Base-by-base conservation (phyloP, 768 basidiomycete species). In the Lactarius psammicola region DNA sequence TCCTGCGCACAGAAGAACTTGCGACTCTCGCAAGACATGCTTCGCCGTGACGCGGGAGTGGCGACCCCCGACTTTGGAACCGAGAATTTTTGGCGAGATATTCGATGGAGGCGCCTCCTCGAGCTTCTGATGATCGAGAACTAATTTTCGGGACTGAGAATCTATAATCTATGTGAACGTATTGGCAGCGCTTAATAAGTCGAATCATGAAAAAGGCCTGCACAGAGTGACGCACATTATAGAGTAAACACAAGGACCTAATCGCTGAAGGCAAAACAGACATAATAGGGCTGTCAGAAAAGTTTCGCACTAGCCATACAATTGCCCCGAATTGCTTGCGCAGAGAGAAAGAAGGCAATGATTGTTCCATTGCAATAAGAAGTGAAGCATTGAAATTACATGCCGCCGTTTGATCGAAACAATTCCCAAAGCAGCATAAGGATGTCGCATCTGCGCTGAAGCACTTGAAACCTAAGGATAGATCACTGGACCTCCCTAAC, bases 401-500 rank as follows among this genome's bases (percentile, higher is more conserved):
- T 1, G 33, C n/a, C 11, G 34, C 28, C 11, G 56, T 57, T 36
- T 57, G 56, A 33, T 57, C n/a, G 34, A 57, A 57, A 36, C 56
- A 57, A 26, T 28, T n/a, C 33, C 56, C 56, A 57, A 57, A 57
- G 34, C 36, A 57, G 36, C n/a, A 57, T 38, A 57, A 26, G 31
- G 56, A 57, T 36, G 23, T 57, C 8, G 56, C 56, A 38, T 57
- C 56, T 38, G 56, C 56, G 20, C 56, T 57, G 56, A 57, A 57
- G 34, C 56, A 57, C 36, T 57, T 38, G 56, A 57, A 57, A 23
- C 56, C 56, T 34, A 57, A 33, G 6, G 31, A 57, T 15, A 57
- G 56, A 57, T 57, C 34, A 57, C 56, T 57, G 36, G 56, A 57
- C 36, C 33, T 57, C 34, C 56, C 56, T 57, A 55, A 18, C 30